These are phyloP conservation scores for Calcarisporium arbuscula DNA, from an alignment of 2,329 filamentous ascomycete species.

Conservation along the genomic window DNA sequence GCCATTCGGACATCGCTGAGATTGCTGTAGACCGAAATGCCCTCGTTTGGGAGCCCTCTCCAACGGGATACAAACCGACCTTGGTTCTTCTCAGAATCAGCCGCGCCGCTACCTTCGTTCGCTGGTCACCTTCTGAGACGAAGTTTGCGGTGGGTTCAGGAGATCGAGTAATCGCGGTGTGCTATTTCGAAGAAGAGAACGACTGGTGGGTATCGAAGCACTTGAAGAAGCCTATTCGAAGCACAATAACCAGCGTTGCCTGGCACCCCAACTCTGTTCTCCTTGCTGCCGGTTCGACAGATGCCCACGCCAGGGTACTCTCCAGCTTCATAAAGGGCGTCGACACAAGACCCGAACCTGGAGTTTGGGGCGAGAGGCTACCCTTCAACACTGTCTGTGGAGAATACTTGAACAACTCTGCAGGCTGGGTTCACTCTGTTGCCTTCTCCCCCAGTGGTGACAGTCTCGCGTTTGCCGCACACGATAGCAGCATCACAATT, in stretches of 20 bases:
- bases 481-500: conserved; percentile 94
- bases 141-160: conserved; percentile 98
- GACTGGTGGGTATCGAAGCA: conserved; percentile 99
- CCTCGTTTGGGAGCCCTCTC: conserved; percentile 94
- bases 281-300: conserved; percentile 90
- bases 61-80: conserved; percentile 90
- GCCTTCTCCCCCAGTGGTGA: conserved; percentile 89
- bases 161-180: conserved; percentile 89
- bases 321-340: conserved; percentile 95
- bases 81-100: conserved; percentile 96
- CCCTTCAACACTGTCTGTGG: conserved; percentile 99
- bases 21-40: conserved; percentile 87
- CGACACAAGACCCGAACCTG: conserved; percentile 77
- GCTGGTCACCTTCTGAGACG: conserved; percentile 93
- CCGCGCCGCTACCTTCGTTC: conserved; percentile 90
- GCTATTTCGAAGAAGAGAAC: conserved; percentile 99
- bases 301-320: conserved; percentile 92
- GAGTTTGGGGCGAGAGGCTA: conserved; percentile 87
- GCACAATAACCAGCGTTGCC: conserved; percentile 87
- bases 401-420: conserved; percentile 91
- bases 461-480: conserved; percentile 87
- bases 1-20: no score
- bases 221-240: conserved; percentile 96
- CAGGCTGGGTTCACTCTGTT: conserved; percentile 92
- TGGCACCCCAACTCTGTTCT: conserved; percentile 99